Evolutionary conservation across 2,329 filamentous ascomycete species (phyloP), one percentile per base, ranked within the genome.

Genomic region (Penicillium janthinellum): DNA sequence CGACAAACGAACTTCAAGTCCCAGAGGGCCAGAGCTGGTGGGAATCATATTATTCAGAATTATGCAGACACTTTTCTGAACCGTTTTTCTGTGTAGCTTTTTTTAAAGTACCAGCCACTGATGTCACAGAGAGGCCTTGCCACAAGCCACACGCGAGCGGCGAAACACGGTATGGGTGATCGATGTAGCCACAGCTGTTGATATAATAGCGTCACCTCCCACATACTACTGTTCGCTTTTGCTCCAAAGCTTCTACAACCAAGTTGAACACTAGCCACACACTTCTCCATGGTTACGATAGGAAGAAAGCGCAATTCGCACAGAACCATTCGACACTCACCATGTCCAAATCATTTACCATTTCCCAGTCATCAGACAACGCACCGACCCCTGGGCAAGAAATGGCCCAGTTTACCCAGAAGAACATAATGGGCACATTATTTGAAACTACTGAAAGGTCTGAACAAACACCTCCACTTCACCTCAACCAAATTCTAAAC

Each of bases 401-500:
- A 12, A 97, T 99, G 94, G 95, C 94, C 78, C 93, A 97, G 84
- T 99, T 99, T 80, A 91, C 98, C 74, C 90, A 93, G 80, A 93
- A 93, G 75, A 92, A 96, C 84, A 97, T 99, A 78, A 98, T 99
- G 78, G 95, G 95, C 76, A 98, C 94, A 60, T 96, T 93, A 70
- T 99, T 99, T 77, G 95, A 99, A 86, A 98, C 98, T 80, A 99
- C 95, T 68, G 96, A 92, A 80, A 90, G 95, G 92, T 97, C 87
- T 59, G 72, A 57, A 3, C 37, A 17, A 2, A 31, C 20, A 28
- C n/a, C 12, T 12, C 14, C 10, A 52, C 28, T 17, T 53, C 15
- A 1, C 7, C 25, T n/a, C 14, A 22, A 14, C 20, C 1, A n/a
- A 17, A 17, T 44, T 37, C 48, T 56, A 47, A 55, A 35, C 38